Base-by-base conservation (phyloP, 768 basidiomycete species). In the Podaxis sp. region DNA sequence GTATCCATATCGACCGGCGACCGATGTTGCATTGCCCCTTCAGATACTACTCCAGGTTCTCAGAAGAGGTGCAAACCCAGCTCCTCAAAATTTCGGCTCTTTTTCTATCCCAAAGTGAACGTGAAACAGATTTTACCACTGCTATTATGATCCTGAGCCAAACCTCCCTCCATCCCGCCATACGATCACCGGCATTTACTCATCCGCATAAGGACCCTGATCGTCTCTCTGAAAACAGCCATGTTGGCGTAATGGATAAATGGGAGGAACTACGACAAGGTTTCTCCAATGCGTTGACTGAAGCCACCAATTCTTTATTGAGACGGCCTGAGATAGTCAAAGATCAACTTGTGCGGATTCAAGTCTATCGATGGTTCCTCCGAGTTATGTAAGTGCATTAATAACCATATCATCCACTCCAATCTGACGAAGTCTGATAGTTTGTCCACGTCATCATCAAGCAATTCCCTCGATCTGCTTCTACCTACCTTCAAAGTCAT, bases 1-100 rank as follows among this genome's bases (percentile, higher is more conserved):
- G 56, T 40, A 44, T 57, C 24, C 56, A 44, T 10, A 13, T 57
- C 6, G 13, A 12, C 4, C 56, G 56, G 15, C 38, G 56, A 44
- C 56, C 56, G 10, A 46, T 57, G 56, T 26, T 57, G 10, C 33
- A 44, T 30, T 57, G 56, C 30, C 56, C 56, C 13, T 57, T 57
- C 41, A 57, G 44, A 30, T 57, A 57, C 26, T 57, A 44, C 44
- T 12, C 40, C 40, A 10, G 24, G 28, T 57, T 57, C 37, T 57
- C 56, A 5, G 56, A 57, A 7, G 40, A 57, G 26, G 56, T 57
- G 41, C 56, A 57, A 44, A 57, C 13, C n/a, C 56, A 57, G 15
- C 41, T 57, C 12, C 40, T 57, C 24, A n/a, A 30, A 7, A 28
- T 57, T 15, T 38, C 56, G 15, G 30, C 56, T 17, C 38, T 46